Conservation (phyloP, 768 basidiomycete species). For the Phanerochaete carnosa region DNA sequence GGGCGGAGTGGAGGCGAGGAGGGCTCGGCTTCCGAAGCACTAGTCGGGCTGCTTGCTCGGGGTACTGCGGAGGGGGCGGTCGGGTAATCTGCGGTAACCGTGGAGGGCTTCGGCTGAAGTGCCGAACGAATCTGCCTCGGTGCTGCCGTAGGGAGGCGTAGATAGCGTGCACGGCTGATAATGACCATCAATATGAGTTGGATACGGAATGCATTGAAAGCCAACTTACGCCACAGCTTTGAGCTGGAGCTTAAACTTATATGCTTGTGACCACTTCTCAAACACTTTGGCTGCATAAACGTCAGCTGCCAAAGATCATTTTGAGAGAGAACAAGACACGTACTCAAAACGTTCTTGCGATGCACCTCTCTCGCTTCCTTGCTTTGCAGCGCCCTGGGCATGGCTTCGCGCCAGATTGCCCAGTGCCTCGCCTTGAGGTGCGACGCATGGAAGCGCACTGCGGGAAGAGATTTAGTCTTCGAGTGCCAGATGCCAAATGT, state of each 20-base stretch:
- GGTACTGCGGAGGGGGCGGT: slow-evolving; percentile 1
- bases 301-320: slow-evolving; percentile 5
- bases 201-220: not conserved
- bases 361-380: slow-evolving; percentile 66
- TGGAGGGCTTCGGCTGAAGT: slow-evolving; percentile 4
- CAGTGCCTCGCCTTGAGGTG: slow-evolving; percentile 60
- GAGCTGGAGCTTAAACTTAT: slow-evolving; percentile 66
- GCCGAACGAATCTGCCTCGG: slow-evolving; percentile 35
- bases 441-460: slow-evolving; percentile 69
- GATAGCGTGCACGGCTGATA: slow-evolving; percentile 73
- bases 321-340: slow-evolving; percentile 22
- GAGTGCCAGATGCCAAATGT: slow-evolving; percentile 74
- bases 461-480: slow-evolving; percentile 79
- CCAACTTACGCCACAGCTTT: slow-evolving; percentile 80
- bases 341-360: slow-evolving; percentile 53
- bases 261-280: slow-evolving; percentile 64
- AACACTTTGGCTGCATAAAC: slow-evolving; percentile 45
- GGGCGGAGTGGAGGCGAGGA: slow-evolving; percentile 14
- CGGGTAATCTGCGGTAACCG: not conserved
- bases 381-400: slow-evolving; percentile 66
- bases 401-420: slow-evolving; percentile 60
- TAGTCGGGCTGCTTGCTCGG: slow-evolving; percentile 10
- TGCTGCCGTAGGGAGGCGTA: slow-evolving; percentile 62
- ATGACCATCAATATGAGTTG: slow-evolving; percentile 12
- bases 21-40: slow-evolving; percentile 11